Base-by-base conservation (phyloP, 2,329 filamentous ascomycete species). In the Arthrobotrys megalospora region DNA sequence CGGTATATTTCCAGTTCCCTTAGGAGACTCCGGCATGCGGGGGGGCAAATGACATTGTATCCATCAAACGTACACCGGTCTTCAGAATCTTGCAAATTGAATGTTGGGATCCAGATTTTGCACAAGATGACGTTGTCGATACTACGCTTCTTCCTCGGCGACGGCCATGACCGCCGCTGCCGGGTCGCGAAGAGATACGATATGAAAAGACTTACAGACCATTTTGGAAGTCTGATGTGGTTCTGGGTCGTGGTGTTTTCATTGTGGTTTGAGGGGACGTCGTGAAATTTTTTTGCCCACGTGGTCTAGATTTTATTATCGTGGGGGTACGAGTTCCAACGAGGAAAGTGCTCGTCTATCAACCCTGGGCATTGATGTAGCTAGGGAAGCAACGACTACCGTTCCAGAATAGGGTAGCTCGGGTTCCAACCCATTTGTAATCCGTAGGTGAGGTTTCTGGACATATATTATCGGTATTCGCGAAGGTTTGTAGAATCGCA, bases 351-450 rank as follows among this genome's bases (percentile, higher is more conserved):
- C 36, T 60, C 7, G 19, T 43, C 5, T 24, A 77, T 80, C 8
- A 83, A 82, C 55, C 81, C 81, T n/a, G 82, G 82, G 81, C 81
- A 83, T 69, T 82, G 82, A 6, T 82, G 82, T 64, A 82, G 81
- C 3, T 82, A 82, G 47, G 47, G 81, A 80, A 34, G 41, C 41
- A 11, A 34, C 12, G 11, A 60, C 55, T 41, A 32, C 34, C 28
- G 28, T 38, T 21, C 52, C 16, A 58, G 28, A n/a, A 36, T 12
- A 21, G 32, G 32, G 28, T 38, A 38, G 12, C 32, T n/a, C 14
- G 36, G 6, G 6, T 28, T 28, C 24, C 36, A 24, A 24, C 6
- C 32, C 38, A 58, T 58, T 58, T 58, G 52, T 58, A 58, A 58
- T 58, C 16, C 32, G 19, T 38, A 11, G 12, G 38, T 19, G 36